A percentile compares a stretch with the other conserved stretches of the same genome.
phyloP scores from a whole-genome alignment of 306 rosid genomes.

The Casuarina cunninghamiana region DNA sequence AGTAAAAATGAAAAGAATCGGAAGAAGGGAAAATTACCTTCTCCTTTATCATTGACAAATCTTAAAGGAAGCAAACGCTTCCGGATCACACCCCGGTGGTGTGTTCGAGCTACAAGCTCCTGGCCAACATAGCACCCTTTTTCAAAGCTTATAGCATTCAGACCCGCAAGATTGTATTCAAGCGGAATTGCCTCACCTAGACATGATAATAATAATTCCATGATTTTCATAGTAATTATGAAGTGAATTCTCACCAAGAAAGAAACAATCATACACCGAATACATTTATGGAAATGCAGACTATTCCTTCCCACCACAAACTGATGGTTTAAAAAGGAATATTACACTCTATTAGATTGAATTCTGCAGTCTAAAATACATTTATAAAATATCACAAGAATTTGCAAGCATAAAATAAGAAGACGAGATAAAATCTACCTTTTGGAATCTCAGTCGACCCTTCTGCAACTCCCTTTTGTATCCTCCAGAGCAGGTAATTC shows the following conservation, averaged over 20 bases:
- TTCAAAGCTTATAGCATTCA: constrained; percentile 90
- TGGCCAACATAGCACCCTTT: constrained; percentile 97
- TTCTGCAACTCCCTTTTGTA: constrained; percentile 84
- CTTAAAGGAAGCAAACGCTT: constrained; percentile 75
- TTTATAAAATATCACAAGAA: not conserved
- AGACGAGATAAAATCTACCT: constrained; percentile 42
- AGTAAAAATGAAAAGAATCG: not conserved
- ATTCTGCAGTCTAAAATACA: not conserved
- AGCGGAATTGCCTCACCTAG: constrained; percentile 90
- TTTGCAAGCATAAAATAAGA: no score
- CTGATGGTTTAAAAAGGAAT: not conserved
- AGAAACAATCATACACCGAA: not conserved
- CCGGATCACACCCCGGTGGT: constrained; percentile 85
- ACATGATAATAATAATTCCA: constrained; percentile 19
- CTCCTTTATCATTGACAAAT: constrained; percentile 54
- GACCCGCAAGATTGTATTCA: constrained; percentile 85
- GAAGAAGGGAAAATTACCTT: constrained; percentile 45
- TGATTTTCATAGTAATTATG: no score
- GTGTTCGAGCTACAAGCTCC: constrained; percentile 86
- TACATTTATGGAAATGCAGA: not conserved
- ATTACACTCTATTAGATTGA: not conserved
- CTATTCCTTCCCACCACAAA: not conserved
- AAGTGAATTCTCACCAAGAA: not conserved
- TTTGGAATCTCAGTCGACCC: constrained; percentile 87
- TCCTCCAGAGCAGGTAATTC: constrained; percentile 74